Conservation (phyloP, 2,329 filamentous ascomycete species). For the Amylocarpus encephaloides region DNA sequence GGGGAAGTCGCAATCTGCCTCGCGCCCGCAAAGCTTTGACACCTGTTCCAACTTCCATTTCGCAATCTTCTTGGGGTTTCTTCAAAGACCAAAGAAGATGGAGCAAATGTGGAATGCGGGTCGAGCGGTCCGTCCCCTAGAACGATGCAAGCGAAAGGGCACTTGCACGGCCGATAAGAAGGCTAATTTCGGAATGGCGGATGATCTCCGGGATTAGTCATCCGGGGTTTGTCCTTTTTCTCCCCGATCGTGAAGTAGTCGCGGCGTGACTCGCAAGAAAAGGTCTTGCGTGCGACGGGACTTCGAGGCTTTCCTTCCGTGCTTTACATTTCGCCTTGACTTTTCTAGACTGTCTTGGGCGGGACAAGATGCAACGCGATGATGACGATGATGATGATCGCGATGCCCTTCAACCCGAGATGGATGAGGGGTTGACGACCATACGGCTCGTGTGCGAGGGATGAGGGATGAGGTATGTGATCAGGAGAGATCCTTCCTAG, state of each 20-base stretch:
- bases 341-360: no score
- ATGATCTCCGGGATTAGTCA: background rate
- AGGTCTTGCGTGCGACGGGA: background rate
- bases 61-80: no score
- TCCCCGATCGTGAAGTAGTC: background rate
- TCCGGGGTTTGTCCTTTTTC: no score
- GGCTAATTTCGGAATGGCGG: background rate
- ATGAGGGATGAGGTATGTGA: background rate
- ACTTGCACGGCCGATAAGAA: constrained; percentile 8
- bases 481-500: background rate
- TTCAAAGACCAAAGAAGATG: no score
- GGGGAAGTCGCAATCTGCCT: no score
- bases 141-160: constrained; percentile 10
- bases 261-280: no score
- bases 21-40: no score
- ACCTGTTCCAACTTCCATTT: no score
- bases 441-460: background rate
- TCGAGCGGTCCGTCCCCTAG: constrained; percentile 5
- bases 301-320: background rate
- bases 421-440: background rate
- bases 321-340: no score
- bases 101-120: no score
- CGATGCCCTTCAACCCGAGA: background rate
- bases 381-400: background rate
- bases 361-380: background rate